Base-by-base conservation (phyloP, 1,284 basidiomycete species). In the Albatrellus sp. region DNA sequence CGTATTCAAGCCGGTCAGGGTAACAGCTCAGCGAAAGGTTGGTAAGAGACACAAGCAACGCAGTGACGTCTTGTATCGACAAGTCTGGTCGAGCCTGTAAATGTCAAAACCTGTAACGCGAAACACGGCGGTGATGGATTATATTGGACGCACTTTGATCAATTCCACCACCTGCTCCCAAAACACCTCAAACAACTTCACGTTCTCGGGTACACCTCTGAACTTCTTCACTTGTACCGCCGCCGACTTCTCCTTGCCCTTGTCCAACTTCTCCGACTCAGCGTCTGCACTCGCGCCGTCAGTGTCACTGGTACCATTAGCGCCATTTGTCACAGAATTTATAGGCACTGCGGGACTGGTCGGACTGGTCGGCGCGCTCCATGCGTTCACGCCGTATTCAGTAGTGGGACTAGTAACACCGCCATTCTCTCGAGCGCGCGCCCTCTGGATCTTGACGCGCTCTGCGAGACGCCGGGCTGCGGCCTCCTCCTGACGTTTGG, bases 151-250 rank as follows among this genome's bases (percentile, higher is more conserved):
- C 46, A 88, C 90, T 75, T 92, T 92, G 69, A 97, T 92, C 31
- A 97, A 75, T 58, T 93, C 85, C 7, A 96, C 91, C n/a, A 97
- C 88, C 61, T 97, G 93, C 52, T 89, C 82, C 93, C 92, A 97
- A 63, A 97, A 97, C 10, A 97, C 90, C 60, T 97, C 93, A 52
- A 97, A 97, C 44, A 97, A 63, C 56, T 82, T 85, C 30, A 93
- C 91, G 53, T 94, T 75, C 60, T 91, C 86, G 5, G 93, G 92
- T 40, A 97, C 82, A 24, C 93, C 93, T 58, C 92, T 71, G 67
- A 92, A 96, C 61, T 90, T 90, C 56, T 72, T 75, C 38, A 78
- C 71, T 40, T 69, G 65, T 1, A 59, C 51, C 11, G 48, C 52
- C 33, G 49, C 48, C 1, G 57, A 67, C 36, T 53, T 50, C 41